Percentiles rank a stretch among this genome's conserved stretches.
Evolutionary conservation across 2,329 filamentous ascomycete genomes (phyloP).

Genomic region (Epichloe festucae): DNA sequence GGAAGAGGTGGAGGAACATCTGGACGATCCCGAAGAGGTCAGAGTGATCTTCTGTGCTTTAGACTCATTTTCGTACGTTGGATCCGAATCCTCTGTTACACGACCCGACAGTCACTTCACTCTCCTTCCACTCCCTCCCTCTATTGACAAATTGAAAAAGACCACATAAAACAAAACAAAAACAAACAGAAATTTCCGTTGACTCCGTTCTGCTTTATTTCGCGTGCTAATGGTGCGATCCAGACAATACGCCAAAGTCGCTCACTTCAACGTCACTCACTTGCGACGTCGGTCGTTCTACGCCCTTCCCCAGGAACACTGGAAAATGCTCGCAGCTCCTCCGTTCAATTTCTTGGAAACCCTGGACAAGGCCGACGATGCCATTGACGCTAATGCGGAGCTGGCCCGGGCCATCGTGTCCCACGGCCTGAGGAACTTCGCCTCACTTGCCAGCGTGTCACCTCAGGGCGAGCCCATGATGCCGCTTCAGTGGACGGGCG

Average conservation of each 20-base stretch:
- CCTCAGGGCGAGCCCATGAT: conserved; percentile 31
- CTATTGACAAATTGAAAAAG: too few relatives aligned
- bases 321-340: conserved; percentile 65
- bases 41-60: conserved; percentile 68
- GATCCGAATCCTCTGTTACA: too few relatives aligned
- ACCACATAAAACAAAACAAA: too few relatives aligned
- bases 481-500: conserved; percentile 53
- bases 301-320: conserved; percentile 70
- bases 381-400: conserved; percentile 78
- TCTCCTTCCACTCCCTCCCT: too few relatives aligned
- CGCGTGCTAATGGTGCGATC: neutral
- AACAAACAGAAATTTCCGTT: too few relatives aligned
- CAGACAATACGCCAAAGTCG: conserved; percentile 72
- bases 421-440: conserved; percentile 56
- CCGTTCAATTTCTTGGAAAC: conserved; percentile 76
- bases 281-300: conserved; percentile 87
- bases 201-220: neutral
- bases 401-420: conserved; percentile 67
- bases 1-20: conserved; percentile 50
- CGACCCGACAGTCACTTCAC: too few relatives aligned
- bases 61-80: conserved; percentile 75
- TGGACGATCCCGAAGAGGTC: conserved; percentile 67
- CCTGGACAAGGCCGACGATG: conserved; percentile 66
- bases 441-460: conserved; percentile 27
- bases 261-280: conserved; percentile 86